phyloP scores from a whole-genome alignment of 345 rosid genomes.

The Trapa bicornis region DNA sequence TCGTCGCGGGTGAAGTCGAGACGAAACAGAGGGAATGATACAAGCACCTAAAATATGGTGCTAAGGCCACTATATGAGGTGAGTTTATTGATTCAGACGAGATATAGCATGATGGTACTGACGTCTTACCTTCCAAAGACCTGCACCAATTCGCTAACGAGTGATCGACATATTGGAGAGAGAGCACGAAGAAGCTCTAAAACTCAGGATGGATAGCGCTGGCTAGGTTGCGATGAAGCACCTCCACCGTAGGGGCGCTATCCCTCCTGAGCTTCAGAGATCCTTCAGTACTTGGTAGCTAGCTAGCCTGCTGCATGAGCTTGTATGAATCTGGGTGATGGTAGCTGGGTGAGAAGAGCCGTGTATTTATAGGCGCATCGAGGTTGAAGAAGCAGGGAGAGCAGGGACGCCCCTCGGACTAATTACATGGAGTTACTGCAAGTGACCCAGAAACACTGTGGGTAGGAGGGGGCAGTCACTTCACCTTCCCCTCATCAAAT shows the following conservation, averaged over 20 bases:
- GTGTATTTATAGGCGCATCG: background rate
- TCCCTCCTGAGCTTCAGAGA: conserved; percentile 27
- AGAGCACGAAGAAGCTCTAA: conserved; percentile 17
- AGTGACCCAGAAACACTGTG: background rate
- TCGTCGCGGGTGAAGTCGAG: too few relatives aligned
- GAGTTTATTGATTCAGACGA: too few relatives aligned
- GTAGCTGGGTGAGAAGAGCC: background rate
- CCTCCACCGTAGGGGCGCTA: conserved; percentile 12
- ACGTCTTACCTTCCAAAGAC: too few relatives aligned
- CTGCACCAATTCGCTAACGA: background rate
- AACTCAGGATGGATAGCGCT: conserved; percentile 49
- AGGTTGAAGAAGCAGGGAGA: too few relatives aligned
- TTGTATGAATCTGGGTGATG: too few relatives aligned
- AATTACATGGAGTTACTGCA: background rate
- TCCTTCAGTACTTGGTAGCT: conserved; percentile 6
- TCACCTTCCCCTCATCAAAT: background rate
- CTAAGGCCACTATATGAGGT: too few relatives aligned
- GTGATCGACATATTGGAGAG: too few relatives aligned
- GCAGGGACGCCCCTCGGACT: too few relatives aligned
- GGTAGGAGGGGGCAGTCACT: background rate
- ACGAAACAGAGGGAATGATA: too few relatives aligned
- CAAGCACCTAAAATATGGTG: too few relatives aligned
- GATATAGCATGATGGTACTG: too few relatives aligned
- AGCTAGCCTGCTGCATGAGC: background rate
- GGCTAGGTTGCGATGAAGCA: background rate